Percentiles rank a stretch among this genome's conserved stretches.
Conservation (phyloP, 2,329 filamentous ascomycete species). For the Leptographium radiaticola region DNA sequence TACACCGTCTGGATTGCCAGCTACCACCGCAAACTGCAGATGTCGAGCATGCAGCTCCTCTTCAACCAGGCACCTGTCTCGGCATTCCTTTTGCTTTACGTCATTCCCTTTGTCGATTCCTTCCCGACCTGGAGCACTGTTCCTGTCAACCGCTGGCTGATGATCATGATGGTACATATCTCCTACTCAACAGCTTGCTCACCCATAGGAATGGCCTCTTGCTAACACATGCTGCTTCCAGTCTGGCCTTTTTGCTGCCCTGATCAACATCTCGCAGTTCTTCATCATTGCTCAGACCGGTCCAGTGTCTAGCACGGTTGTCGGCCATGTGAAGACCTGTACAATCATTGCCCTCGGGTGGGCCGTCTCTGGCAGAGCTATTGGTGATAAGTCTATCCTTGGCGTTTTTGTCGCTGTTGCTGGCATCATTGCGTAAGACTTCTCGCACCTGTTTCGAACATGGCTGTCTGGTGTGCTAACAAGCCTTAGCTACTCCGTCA, state of each 20-base stretch:
- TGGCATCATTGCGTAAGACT: slow-evolving; percentile 42
- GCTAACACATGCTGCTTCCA: slow-evolving; percentile 17
- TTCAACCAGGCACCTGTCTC: slow-evolving; percentile 55
- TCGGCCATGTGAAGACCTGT: slow-evolving; percentile 54
- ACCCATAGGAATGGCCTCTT: not conserved
- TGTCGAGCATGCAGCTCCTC: slow-evolving; percentile 56
- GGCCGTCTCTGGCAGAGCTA: slow-evolving; percentile 39
- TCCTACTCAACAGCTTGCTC: not conserved
- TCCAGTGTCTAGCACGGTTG: slow-evolving; percentile 51
- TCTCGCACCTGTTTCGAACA: not conserved
- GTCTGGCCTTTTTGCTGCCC: slow-evolving; percentile 49
- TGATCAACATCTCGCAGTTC: slow-evolving; percentile 53
- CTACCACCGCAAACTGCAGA: slow-evolving; percentile 51
- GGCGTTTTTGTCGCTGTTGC: slow-evolving; percentile 43
- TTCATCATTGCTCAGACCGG: slow-evolving; percentile 50
- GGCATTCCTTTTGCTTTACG: slow-evolving; percentile 48
- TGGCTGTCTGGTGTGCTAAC: not conserved
- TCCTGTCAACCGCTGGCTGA: slow-evolving; percentile 35
- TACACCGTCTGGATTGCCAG: slow-evolving; percentile 58
- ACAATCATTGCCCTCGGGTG: slow-evolving; percentile 52
- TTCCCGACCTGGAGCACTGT: slow-evolving; percentile 44
- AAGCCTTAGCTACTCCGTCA: slow-evolving; percentile 16
- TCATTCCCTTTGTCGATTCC: slow-evolving; percentile 52
- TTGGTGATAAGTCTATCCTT: slow-evolving; percentile 40
- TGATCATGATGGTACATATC: slow-evolving; percentile 42